Percentiles rank a stretch among this genome's conserved stretches.
phyloP scores from a whole-genome alignment of 2,329 filamentous ascomycete genomes.

The Spiromastix sp. region DNA sequence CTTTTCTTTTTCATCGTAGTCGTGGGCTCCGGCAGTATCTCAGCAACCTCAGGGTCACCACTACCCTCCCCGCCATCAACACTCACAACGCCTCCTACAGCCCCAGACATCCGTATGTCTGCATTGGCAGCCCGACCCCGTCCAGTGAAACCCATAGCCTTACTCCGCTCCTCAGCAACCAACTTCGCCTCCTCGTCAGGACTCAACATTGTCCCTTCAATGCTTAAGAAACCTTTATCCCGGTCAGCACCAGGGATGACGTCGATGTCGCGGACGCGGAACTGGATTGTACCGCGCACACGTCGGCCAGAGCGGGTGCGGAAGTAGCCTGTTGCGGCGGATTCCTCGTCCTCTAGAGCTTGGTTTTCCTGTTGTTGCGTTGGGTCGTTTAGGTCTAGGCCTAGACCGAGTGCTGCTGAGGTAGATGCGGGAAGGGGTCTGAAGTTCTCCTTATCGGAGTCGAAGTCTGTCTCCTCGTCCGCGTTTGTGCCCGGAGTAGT shows the following conservation, averaged over 20 bases:
- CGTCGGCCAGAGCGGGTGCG: slow-evolving; percentile 58
- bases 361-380: slow-evolving; percentile 23
- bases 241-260: slow-evolving; percentile 57
- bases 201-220: slow-evolving; percentile 77
- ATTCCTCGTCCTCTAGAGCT: slow-evolving; percentile 37
- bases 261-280: slow-evolving; percentile 78
- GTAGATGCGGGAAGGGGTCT: slow-evolving; percentile 22
- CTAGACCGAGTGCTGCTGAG: slow-evolving; percentile 1
- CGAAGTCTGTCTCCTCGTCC: slow-evolving; percentile 22
- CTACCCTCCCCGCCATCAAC: slow-evolving; percentile 2
- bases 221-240: slow-evolving; percentile 65
- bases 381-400: slow-evolving; percentile 9
- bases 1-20: slow-evolving; percentile 5
- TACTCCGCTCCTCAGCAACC: slow-evolving; percentile 42
- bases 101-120: slow-evolving; percentile 23
- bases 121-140: neutral
- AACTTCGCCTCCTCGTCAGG: slow-evolving; percentile 55
- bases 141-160: slow-evolving; percentile 25
- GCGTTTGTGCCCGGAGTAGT: no score
- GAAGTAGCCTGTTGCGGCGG: slow-evolving; percentile 61
- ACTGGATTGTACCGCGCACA: slow-evolving; percentile 60
- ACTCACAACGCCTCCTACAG: slow-evolving; percentile 8
- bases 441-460: slow-evolving; percentile 30
- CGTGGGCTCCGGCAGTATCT: neutral
- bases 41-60: neutral